Base-by-base conservation (phyloP, 1,139 yeast species). In the Scheffersomyces illinoinensis region DNA sequence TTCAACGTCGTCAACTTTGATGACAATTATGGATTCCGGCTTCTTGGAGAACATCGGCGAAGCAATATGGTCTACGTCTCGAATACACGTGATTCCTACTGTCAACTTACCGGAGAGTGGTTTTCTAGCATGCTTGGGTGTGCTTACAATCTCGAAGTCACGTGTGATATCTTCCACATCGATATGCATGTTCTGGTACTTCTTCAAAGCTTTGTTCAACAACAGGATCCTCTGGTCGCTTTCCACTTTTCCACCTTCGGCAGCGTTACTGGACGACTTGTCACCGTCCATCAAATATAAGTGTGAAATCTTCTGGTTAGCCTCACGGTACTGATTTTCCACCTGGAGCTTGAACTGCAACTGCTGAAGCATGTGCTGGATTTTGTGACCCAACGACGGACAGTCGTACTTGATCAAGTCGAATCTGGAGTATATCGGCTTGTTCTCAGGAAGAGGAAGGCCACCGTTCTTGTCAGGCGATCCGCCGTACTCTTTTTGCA, bases 301-400 rank as follows among this genome's bases (percentile, higher is more conserved):
- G 66, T 88, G 91, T 39, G 91, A 87, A 72, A 95, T 85, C 72
- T 93, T 95, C 65, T 91, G 96, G 66, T 93, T 93, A 18, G 98
- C 98, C 63, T 89, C 96, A 66, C 89, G 88, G 75, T 93, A 95
- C 75, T 95, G 97, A 68, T 91, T 88, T 74, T 95, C 99, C 51
- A 95, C 97, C 69, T 93, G 96, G 56, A 93, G 81, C 74, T 95
- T 95, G 74, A 93, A 93, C 71, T 93, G 97, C 58, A 95, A 81
- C 72, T 93, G 97, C 74, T 93, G 98, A 59, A 95, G 82, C 98
- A 95, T 93, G 68, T 91, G 89, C 73, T 92, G 97, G 68, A 95
- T 95, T 64, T 96, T 86, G 68, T 95, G 97, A n/a, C 98, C 97
- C 66, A 95, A 78, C 1, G 97, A 91, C 0, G 98, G 97, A 66